Conservation (phyloP, 164 flowering plant species). For the Vitis rupestris region DNA sequence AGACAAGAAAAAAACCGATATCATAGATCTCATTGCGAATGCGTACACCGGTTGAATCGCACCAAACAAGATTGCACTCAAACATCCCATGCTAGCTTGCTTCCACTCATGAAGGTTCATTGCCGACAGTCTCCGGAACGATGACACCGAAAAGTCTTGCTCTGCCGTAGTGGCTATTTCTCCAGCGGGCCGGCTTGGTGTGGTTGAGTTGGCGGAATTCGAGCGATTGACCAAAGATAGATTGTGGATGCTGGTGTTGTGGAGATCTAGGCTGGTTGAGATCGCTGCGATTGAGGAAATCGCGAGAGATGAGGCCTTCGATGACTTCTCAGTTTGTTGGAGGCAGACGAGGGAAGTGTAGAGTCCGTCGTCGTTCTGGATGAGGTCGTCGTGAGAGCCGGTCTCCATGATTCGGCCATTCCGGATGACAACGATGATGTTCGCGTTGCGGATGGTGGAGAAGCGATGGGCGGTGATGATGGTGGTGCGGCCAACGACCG, state of each 20-base stretch:
- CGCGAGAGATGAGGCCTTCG: not conserved
- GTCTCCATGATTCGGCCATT: slow-evolving; percentile 57
- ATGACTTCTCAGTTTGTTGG: slow-evolving; percentile 36
- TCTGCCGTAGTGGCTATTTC: not conserved
- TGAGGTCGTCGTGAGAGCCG: slow-evolving; percentile 67
- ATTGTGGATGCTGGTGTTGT: slow-evolving; percentile 37
- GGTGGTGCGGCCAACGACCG: slow-evolving; percentile 70
- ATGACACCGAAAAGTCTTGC: slow-evolving; percentile 40
- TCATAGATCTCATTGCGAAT: slow-evolving; percentile 64
- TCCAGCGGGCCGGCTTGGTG: not conserved
- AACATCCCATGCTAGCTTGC: slow-evolving; percentile 57
- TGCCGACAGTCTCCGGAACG: slow-evolving; percentile 58
- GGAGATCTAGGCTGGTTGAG: slow-evolving; percentile 17
- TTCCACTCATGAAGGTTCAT: slow-evolving; percentile 78
- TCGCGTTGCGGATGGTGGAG: slow-evolving; percentile 73
- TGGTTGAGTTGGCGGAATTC: slow-evolving; percentile 47
- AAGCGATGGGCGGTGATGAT: slow-evolving; percentile 87
- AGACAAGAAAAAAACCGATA: slow-evolving; percentile 58
- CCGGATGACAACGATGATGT: slow-evolving; percentile 72
- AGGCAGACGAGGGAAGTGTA: slow-evolving; percentile 59
- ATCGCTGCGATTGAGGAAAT: slow-evolving; percentile 7
- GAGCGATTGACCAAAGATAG: slow-evolving; percentile 45
- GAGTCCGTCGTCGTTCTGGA: slow-evolving; percentile 35
- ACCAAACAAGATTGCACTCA: slow-evolving; percentile 58
- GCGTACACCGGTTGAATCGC: slow-evolving; percentile 74